Evolutionary conservation across 2,329 filamentous ascomycete genomes (phyloP), one percentile per base, ranked within the genome.

Genomic region (Colletotrichum sp.): DNA sequence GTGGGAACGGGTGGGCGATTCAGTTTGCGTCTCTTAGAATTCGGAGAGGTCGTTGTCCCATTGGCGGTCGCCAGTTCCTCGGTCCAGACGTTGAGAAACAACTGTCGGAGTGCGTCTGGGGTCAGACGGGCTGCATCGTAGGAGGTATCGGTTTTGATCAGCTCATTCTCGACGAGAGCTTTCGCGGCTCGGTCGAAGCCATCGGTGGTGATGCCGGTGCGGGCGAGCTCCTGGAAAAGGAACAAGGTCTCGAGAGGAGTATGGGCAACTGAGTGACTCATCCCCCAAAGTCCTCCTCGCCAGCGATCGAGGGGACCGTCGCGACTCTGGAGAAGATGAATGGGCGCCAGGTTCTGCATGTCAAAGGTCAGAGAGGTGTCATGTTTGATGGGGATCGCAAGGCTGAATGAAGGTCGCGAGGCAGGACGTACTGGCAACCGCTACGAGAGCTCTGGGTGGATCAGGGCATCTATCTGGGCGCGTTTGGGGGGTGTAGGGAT

Each of bases 181-280:
- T 94, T 90, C 75, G 95, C 96, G 78, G 97, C 95, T 79, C 89
- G 90, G 81, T 87, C 87, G 86, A 98, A 97, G 83, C 91, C 92
- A 77, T 89, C 84, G 68, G 92, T 87, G 79, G 92, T 90, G 79
- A 92, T 88, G 82, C 94, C 94, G 84, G 94, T 90, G 79, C 89
- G 88, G 79, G 92, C 90, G 78, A 98, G 90, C 77, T 93, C 93
- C 86, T 96, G 95, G 87, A 97, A 96, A 81, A 98, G 90, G 79
- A 97, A 91, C 77, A 98, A 90, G 82, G 93, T 94, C 90, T 98
- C 96, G 88, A 98, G 94, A 80, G 93, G 92, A 83, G 95, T 96
- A 86, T 97, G 96, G 81, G 90, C 88, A 82, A 92, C 89, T 85
- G 86, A 84, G 81, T 85, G 85, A 88, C 88, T 90, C 89, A 91